Percentiles rank a stretch among this genome's conserved stretches.
phyloP scores from a whole-genome alignment of 192 early-diverging fungal genomes.

The Entophlyctis luteolus region DNA sequence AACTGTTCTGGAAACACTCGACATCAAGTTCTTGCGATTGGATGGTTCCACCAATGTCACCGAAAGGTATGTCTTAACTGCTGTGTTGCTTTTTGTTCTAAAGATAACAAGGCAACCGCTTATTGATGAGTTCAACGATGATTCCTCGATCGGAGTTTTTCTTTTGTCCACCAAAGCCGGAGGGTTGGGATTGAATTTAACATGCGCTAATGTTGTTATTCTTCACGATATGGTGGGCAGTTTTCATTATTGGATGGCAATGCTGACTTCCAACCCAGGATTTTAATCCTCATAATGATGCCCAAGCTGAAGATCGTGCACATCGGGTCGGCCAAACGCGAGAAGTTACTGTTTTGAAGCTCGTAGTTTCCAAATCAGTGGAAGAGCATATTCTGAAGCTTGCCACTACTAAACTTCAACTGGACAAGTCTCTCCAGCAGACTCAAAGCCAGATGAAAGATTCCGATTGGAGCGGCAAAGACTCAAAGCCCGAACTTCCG shows the following conservation, averaged over 20 bases:
- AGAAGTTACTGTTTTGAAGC: constrained; percentile 71
- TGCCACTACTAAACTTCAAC: constrained; percentile 57
- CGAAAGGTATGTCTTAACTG: constrained; percentile 22
- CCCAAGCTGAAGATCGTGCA: constrained; percentile 78
- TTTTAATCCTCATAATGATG: constrained; percentile 77
- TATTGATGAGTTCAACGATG: constrained; percentile 76
- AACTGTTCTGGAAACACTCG: constrained; percentile 35
- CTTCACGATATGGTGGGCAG: constrained; percentile 62
- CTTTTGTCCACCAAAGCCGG: constrained; percentile 95
- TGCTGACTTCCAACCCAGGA: constrained; percentile 43
- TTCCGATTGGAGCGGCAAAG: neutral
- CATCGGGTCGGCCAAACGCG: constrained; percentile 77
- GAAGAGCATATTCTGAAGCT: constrained; percentile 66
- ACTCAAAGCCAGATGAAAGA: neutral
- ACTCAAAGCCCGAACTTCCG: neutral
- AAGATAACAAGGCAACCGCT: constrained; percentile 41
- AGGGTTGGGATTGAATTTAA: constrained; percentile 94
- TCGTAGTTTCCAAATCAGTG: constrained; percentile 64
- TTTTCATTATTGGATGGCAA: neutral
- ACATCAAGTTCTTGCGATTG: constrained; percentile 34
- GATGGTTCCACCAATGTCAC: constrained; percentile 33
- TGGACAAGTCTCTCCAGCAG: constrained; percentile 50
- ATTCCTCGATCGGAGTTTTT: constrained; percentile 63
- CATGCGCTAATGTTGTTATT: constrained; percentile 90
- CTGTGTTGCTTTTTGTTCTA: neutral